phyloP scores from a whole-genome alignment of 2,329 filamentous ascomycete species.

The Xylariaceae sp. region DNA sequence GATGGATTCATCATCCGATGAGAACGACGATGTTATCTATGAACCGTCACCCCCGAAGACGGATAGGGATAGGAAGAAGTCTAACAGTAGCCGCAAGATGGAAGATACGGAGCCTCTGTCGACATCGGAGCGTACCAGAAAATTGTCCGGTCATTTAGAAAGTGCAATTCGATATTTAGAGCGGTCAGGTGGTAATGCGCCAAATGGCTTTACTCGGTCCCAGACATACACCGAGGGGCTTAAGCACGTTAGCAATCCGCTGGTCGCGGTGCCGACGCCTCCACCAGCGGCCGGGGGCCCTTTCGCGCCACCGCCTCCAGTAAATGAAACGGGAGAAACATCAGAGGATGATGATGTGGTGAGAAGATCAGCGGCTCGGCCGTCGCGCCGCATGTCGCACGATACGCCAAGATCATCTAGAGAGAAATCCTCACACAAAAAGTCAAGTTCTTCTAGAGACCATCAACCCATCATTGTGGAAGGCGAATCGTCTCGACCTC shows the following conservation, averaged over 20 bases:
- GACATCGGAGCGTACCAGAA: slow-evolving; percentile 19
- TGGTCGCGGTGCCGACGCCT: slow-evolving; percentile 32
- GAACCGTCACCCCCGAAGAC: slow-evolving; percentile 20
- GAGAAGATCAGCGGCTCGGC: slow-evolving; percentile 26
- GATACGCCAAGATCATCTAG: slow-evolving; percentile 29
- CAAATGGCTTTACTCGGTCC: slow-evolving; percentile 17
- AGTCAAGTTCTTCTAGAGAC: slow-evolving; percentile 23
- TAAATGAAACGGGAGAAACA: slow-evolving; percentile 16
- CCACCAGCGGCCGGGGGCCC: slow-evolving; percentile 22
- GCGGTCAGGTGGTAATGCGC: slow-evolving; percentile 27
- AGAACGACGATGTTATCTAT: slow-evolving; percentile 25
- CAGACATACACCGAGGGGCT: slow-evolving; percentile 27
- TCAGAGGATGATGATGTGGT: slow-evolving; percentile 27
- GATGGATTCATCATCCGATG: slow-evolving; percentile 18
- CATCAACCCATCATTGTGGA: slow-evolving; percentile 26
- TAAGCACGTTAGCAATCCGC: slow-evolving; percentile 21
- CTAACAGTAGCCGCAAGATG: slow-evolving; percentile 26
- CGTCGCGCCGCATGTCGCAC: slow-evolving; percentile 30
- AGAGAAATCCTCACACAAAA: slow-evolving; percentile 32
- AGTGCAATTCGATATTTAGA: slow-evolving; percentile 29
- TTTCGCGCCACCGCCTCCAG: slow-evolving; percentile 26
- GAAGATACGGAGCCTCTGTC: slow-evolving; percentile 21
- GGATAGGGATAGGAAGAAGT: slow-evolving; percentile 32
- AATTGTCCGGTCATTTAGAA: slow-evolving; percentile 28
- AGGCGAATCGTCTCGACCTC: slow-evolving; percentile 13